Percentiles rank a stretch among this genome's conserved stretches.
These are phyloP conservation scores for Populus hybrid DNA, from an alignment of 441 rosid species.

Conservation along the genomic window DNA sequence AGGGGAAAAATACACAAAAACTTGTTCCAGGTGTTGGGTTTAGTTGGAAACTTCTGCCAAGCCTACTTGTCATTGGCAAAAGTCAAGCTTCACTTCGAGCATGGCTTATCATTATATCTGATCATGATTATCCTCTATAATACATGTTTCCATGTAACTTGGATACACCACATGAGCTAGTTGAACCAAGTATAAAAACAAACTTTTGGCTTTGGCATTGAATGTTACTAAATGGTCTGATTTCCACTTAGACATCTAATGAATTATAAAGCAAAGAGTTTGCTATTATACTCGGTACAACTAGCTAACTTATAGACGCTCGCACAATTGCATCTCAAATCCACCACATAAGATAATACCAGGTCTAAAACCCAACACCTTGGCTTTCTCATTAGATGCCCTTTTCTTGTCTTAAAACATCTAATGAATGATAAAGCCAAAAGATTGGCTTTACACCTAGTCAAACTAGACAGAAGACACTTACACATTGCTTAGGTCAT, in stretches of 20 bases:
- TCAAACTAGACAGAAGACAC: not conserved
- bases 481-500: not conserved
- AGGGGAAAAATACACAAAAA: too few species aligned
- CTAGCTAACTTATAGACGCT: not conserved
- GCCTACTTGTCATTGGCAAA: not conserved
- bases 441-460: not conserved
- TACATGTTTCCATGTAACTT: not conserved
- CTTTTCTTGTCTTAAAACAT: not conserved
- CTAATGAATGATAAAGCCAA: not conserved
- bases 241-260: not conserved
- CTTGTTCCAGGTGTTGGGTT: not conserved
- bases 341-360: not conserved
- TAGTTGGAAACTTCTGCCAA: not conserved
- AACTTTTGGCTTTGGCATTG: not conserved
- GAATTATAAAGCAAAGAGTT: not conserved
- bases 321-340: not conserved
- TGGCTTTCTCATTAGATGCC: not conserved
- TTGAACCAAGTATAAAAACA: not conserved
- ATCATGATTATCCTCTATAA: not conserved
- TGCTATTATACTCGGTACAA: not conserved
- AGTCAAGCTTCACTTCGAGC: not conserved
- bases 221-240: not conserved
- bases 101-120: not conserved
- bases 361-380: not conserved
- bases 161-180: too few species aligned